Evolutionary conservation across 768 basidiomycete species (phyloP), one percentile per base, ranked within the genome.

Genomic region (Daedaleopsis sinensis): DNA sequence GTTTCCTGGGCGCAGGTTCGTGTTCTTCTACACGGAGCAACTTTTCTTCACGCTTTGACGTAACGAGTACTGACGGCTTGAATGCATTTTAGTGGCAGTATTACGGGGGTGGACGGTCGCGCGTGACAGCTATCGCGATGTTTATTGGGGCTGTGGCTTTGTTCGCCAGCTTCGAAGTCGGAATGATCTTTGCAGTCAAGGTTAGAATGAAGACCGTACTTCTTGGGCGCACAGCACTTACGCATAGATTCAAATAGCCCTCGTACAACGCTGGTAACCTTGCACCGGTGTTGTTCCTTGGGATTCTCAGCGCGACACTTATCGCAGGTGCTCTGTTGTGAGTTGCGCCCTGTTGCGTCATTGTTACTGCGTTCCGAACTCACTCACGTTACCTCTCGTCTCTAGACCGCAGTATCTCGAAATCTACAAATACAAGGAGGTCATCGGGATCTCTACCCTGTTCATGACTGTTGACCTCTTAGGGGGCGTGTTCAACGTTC

Each of bases 81-180:
- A n/a, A n/a, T n/a, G n/a, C n/a, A n/a, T n/a, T n/a, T n/a, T 74
- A 94, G 84, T 91, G 90, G 64, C 77, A 87, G 55, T 84, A 89
- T 70, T 93, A 93, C 67, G 82, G 76, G 16, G 69, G 71, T 0
- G 73, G 74, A n/a, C 76, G 79, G 35, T 78, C 84, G 0, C 67
- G 67, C 2, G 67, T 57, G 19, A 66, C 59, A 12, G 74, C 82
- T 11, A 47, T 75, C 37, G 52, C 74, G 5, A 71, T 83, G 37
- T 74, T 81, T 1, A 38, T 80, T 8, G 60, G 61, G 3, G 73
- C 80, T 23, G 73, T 84, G 56, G 65, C 77, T 21, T 12, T 86
- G 7, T 75, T 82, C 15, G 91, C 80, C 0, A 82, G 78, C 0
- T 76, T 91, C 57, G 86, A 93, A 66, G 79, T 76, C 0, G 84